Conservation (phyloP, 768 basidiomycete species). For the Pilatotrama ljubarskyi region DNA sequence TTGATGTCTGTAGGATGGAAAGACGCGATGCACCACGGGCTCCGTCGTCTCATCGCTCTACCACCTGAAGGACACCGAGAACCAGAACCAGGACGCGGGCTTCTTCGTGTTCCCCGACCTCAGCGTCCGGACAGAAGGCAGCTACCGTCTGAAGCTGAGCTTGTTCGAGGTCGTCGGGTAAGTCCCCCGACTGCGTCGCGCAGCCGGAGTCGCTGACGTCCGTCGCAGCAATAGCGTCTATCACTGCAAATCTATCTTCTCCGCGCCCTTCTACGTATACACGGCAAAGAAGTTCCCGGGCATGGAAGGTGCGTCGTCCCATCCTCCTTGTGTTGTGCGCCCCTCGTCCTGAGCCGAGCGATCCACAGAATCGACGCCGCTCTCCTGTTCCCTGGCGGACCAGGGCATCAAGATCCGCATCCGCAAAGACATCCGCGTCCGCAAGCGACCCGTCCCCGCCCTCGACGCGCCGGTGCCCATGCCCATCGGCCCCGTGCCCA, state of each 20-base stretch:
- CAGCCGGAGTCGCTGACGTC: neutral
- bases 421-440: conserved; percentile 84
- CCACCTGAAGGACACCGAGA: conserved; percentile 73
- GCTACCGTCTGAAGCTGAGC: conserved; percentile 71
- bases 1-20: conserved; percentile 60
- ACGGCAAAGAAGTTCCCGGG: conserved; percentile 97
- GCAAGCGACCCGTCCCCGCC: conserved; percentile 60
- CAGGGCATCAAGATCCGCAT: conserved; percentile 96
- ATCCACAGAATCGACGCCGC: conserved; percentile 76
- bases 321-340: neutral
- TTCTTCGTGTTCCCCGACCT: conserved; percentile 98
- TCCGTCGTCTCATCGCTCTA: conserved; percentile 89
- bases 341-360: neutral
- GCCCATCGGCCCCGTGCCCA: conserved; percentile 26
- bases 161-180: conserved; percentile 93
- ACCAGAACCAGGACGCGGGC: conserved; percentile 69
- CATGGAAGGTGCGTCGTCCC: conserved; percentile 75
- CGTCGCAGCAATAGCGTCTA: conserved; percentile 71
- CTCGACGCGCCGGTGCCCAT: conserved; percentile 25
- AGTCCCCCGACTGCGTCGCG: conserved; percentile 34
- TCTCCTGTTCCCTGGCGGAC: conserved; percentile 90
- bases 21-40: conserved; percentile 89
- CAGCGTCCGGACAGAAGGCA: conserved; percentile 88
- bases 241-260: conserved; percentile 89
- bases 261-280: conserved; percentile 89